Percentiles rank a stretch among this genome's conserved stretches.
Conservation (phyloP, 1,139 yeast species). For the Suhomyces guaymorum region DNA sequence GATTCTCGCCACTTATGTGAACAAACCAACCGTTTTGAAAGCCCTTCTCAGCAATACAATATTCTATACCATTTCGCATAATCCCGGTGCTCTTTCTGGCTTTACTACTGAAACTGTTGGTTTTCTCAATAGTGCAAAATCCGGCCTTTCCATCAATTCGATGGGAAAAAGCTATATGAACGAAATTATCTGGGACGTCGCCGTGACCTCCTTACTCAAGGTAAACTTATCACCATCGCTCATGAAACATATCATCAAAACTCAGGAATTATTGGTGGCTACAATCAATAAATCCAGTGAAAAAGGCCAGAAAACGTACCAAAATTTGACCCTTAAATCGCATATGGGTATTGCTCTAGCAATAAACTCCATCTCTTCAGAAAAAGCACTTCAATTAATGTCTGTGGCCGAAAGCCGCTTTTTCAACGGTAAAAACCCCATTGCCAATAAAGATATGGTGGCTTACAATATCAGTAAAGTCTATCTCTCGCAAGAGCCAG, state of each 20-base stretch:
- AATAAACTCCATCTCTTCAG: slow-evolving; percentile 25
- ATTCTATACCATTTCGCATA: slow-evolving; percentile 29
- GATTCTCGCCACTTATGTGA: slow-evolving; percentile 21
- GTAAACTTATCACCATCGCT: not conserved
- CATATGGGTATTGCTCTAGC: slow-evolving; percentile 43
- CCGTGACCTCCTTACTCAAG: slow-evolving; percentile 3
- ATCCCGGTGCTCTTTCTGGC: slow-evolving; percentile 21
- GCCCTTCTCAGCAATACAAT: slow-evolving; percentile 28
- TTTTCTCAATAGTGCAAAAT: slow-evolving; percentile 10
- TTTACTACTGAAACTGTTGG: slow-evolving; percentile 20
- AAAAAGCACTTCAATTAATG: slow-evolving; percentile 31
- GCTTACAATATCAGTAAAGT: slow-evolving; percentile 30
- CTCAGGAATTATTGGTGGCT: slow-evolving; percentile 36
- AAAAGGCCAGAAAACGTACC: slow-evolving; percentile 13
- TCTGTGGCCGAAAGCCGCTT: slow-evolving; percentile 30
- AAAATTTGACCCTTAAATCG: slow-evolving; percentile 30
- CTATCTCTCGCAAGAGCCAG: slow-evolving; percentile 32
- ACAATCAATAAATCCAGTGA: slow-evolving; percentile 16
- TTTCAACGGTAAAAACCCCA: slow-evolving; percentile 14
- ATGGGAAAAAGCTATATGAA: slow-evolving; percentile 14
- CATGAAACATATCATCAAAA: slow-evolving; percentile 20
- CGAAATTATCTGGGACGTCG: slow-evolving; percentile 16
- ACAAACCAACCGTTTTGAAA: slow-evolving; percentile 22
- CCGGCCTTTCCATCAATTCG: slow-evolving; percentile 10
- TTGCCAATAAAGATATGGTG: slow-evolving; percentile 21